Base-by-base conservation (phyloP, 2,329 filamentous ascomycete species). In the Cylindrodendrum hubeiense region DNA sequence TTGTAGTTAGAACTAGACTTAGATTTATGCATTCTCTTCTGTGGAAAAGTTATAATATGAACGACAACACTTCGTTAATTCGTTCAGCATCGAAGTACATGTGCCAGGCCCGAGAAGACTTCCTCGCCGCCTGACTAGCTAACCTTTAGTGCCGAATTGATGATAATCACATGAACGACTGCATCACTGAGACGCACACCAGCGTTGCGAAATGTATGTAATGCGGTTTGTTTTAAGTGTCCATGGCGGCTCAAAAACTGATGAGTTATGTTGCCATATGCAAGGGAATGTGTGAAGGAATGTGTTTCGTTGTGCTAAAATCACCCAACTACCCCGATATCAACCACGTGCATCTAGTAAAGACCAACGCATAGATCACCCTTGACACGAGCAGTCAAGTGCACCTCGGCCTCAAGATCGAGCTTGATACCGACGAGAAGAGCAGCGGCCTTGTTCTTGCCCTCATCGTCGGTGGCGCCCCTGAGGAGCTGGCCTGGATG, bases 351-450 rank as follows among this genome's bases (percentile, higher is more conserved):
- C 28, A 9, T 41, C 52, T 74, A 75, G 70, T 75, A 75, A 39
- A 75, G 73, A 41, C 73, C 73, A 55, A 90, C 83, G 17, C 85
- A 83, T 71, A 90, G 88, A 75, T 90, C 87, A 82, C 88, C 87
- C 50, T 86, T 82, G 64, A 90, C 82, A 54, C 87, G 78, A 47
- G 88, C 87, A 19, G 87, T 90, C 68, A 90, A 77, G 74, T 90
- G 87, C 44, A 90, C 85, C 75, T 90, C 87, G 9, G 87, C 87
- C 76, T 90, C 87, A 19, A 90, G 78, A 72, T 90, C 88, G 34
- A 90, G 81, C 81, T 90, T 89, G 80, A 90, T 89, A 60, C 87
- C 87, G 30, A 90, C 82, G 70, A 89, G 81, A 44, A 90, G 80
- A 3, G 86, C 87, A 4, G 88, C 86, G 34, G 85, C 78, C 77